phyloP scores from a whole-genome alignment of 2,329 filamentous ascomycete species.

The Colletotrichum tropicale region DNA sequence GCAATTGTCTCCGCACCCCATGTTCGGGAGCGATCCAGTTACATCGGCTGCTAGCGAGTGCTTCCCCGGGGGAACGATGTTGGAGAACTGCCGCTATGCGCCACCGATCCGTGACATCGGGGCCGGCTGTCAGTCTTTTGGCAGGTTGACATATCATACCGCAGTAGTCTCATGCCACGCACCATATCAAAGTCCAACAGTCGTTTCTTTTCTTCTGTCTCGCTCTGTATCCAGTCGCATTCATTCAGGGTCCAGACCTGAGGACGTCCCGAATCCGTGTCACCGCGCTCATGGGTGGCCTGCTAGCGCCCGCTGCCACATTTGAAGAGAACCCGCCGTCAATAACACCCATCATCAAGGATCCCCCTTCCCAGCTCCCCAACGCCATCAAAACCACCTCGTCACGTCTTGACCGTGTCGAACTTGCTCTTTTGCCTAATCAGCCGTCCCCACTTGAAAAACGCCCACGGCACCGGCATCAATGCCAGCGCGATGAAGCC shows the following conservation, averaged over 20 bases:
- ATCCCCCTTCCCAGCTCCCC: not conserved
- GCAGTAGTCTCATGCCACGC: accelerated
- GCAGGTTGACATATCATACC: not conserved
- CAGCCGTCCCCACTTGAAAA: slow-evolving; percentile 52
- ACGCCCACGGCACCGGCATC: slow-evolving; percentile 56
- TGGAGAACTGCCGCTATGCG: not conserved
- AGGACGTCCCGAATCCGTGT: not conserved
- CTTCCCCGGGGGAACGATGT: not conserved
- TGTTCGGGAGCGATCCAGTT: not conserved
- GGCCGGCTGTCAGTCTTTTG: not conserved
- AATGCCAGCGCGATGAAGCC: slow-evolving; percentile 51
- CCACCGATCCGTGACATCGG: not conserved
- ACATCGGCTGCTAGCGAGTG: not conserved
- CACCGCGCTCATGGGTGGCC: not conserved
- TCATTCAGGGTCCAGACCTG: accelerated
- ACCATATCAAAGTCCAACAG: accelerated
- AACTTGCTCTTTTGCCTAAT: slow-evolving; percentile 46
- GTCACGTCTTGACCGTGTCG: slow-evolving; percentile 33
- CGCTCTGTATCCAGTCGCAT: not conserved
- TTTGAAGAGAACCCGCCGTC: not conserved
- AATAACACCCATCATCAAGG: not conserved
- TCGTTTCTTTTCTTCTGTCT: not conserved
- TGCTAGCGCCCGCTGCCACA: not conserved
- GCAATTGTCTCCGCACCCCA: not conserved
- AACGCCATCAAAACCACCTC: slow-evolving; percentile 23